These are phyloP conservation scores for Clonostachys rhizophaga DNA, from an alignment of 2,329 filamentous ascomycete species.

Conservation along the genomic window DNA sequence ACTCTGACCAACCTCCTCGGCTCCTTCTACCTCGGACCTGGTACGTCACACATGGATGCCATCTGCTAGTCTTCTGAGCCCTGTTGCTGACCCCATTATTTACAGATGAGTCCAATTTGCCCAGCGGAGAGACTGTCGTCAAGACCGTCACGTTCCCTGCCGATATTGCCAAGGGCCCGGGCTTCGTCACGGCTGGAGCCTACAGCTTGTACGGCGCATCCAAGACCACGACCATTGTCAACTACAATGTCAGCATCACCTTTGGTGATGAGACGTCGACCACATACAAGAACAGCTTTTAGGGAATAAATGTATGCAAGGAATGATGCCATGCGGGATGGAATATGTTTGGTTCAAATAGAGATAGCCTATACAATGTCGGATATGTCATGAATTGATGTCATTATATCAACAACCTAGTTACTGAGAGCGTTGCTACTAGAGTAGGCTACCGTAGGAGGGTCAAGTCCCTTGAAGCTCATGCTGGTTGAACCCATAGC, in stretches of 20 bases:
- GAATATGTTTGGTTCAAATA: too few species aligned
- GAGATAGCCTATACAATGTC: too few species aligned
- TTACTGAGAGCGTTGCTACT: too few species aligned
- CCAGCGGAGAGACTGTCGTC: constrained; percentile 8
- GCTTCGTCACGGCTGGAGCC: constrained; percentile 16
- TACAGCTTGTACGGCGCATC: constrained; percentile 18
- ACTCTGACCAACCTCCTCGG: constrained; percentile 20
- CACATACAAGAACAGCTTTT: constrained; percentile 3
- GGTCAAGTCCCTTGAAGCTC: too few species aligned
- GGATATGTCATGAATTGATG: too few species aligned
- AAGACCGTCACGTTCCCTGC: constrained; percentile 16
- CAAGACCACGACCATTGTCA: constrained; percentile 7
- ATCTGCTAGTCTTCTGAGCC: too few species aligned
- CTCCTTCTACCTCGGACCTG: constrained; percentile 28
- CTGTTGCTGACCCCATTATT: too few species aligned
- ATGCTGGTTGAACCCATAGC: too few species aligned
- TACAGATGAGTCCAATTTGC: not conserved
- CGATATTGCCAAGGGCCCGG: constrained; percentile 8
- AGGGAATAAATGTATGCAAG: too few species aligned
- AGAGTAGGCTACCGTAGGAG: too few species aligned
- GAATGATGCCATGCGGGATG: too few species aligned
- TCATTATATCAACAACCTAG: too few species aligned
- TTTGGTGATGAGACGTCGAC: constrained; percentile 16
- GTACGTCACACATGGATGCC: constrained; percentile 8
- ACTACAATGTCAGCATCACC: constrained; percentile 16